Percentiles rank a stretch among this genome's conserved stretches.
Evolutionary conservation across 2,329 filamentous ascomycete genomes (phyloP).

Genomic region (Tolypocladium cylindrosporum): DNA sequence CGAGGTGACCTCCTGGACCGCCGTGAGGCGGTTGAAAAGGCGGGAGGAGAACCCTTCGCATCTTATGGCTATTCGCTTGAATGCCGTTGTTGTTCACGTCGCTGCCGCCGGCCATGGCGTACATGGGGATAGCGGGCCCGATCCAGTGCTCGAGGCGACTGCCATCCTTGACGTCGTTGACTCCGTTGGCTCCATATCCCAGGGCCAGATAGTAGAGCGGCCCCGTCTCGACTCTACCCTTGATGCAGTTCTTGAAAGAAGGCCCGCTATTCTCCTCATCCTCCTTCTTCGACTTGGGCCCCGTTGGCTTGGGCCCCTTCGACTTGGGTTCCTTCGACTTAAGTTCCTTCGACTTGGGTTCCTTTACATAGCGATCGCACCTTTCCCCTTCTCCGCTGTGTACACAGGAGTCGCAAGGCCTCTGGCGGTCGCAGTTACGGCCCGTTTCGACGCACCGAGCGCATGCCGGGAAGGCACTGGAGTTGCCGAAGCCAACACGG

Average conservation of each 20-base stretch:
- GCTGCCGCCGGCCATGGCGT: constrained; percentile 4
- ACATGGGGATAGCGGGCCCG: constrained; percentile 9
- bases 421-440: constrained; percentile 23
- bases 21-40: constrained; percentile 1
- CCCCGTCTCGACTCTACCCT: constrained; percentile 7
- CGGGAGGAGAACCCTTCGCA: neutral
- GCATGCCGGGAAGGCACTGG: constrained; percentile 15
- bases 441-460: constrained; percentile 10
- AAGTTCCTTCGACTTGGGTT: neutral
- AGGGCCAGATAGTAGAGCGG: constrained; percentile 23
- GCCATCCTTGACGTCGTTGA: constrained; percentile 15
- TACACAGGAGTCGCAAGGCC: constrained; percentile 26
- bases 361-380: constrained; percentile 5
- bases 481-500: constrained; percentile 20
- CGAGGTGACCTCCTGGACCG: neutral
- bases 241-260: constrained; percentile 8
- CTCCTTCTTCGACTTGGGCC: too few species aligned
- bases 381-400: neutral
- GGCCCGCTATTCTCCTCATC: neutral
- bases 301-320: too few species aligned
- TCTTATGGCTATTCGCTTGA: neutral
- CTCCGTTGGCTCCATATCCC: constrained; percentile 18
- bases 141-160: constrained; percentile 14
- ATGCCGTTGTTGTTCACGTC: constrained; percentile 4
- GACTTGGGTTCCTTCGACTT: too few species aligned